These are phyloP conservation scores for Penicillium sp. DNA, from an alignment of 2,329 filamentous ascomycete species.

Conservation along the genomic window DNA sequence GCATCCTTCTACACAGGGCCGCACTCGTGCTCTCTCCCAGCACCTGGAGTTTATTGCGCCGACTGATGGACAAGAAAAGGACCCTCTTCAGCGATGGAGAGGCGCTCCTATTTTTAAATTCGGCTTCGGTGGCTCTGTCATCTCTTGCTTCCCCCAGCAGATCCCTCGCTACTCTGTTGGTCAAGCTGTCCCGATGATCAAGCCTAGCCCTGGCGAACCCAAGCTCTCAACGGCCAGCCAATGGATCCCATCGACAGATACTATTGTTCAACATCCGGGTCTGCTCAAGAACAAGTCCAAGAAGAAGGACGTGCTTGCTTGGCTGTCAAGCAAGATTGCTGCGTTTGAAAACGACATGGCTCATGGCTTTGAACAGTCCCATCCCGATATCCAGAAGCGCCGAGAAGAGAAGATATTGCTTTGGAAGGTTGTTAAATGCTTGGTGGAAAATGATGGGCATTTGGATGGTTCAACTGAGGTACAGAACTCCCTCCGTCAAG, in stretches of 20 bases:
- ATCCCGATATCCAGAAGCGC: constrained; percentile 63
- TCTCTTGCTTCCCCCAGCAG: constrained; percentile 86
- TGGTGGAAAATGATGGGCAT: constrained; percentile 84
- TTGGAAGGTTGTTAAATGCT: constrained; percentile 81
- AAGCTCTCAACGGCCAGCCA: constrained; percentile 76
- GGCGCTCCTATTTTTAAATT: constrained; percentile 85
- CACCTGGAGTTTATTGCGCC: constrained; percentile 61
- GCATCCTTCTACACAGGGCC: constrained; percentile 39
- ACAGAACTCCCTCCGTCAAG: constrained; percentile 72
- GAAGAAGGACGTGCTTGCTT: constrained; percentile 88
- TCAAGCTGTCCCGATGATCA: constrained; percentile 72
- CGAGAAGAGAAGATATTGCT: constrained; percentile 78
- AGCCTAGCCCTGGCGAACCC: constrained; percentile 80
- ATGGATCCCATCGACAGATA: constrained; percentile 70
- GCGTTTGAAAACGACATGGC: constrained; percentile 62
- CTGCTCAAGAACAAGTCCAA: constrained; percentile 87
- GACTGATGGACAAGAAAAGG: constrained; percentile 61
- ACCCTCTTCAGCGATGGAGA: constrained; percentile 87
- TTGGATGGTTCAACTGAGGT: constrained; percentile 74
- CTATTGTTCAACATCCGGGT: constrained; percentile 81
- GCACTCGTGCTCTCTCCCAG: constrained; percentile 51
- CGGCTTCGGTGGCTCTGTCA: constrained; percentile 80
- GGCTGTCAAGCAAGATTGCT: constrained; percentile 79
- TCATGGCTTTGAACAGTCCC: constrained; percentile 53
- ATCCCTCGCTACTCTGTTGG: constrained; percentile 83